Percentiles rank a stretch among this genome's conserved stretches.
phyloP scores from a whole-genome alignment of 164 flowering plant genomes.

The Stephania japonica region DNA sequence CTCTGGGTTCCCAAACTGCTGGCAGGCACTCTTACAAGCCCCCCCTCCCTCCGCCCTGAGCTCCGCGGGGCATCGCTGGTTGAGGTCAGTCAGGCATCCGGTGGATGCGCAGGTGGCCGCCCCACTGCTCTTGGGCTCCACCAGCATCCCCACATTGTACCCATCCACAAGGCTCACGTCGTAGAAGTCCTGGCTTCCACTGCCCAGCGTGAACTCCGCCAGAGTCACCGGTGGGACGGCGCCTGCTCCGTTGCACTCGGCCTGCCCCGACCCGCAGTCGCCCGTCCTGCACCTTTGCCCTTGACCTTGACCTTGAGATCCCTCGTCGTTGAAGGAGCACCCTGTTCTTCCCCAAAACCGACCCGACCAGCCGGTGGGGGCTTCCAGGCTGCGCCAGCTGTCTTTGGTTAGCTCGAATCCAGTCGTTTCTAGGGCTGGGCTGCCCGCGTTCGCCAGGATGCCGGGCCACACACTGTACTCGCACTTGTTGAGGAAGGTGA shows the following conservation, averaged over 20 bases:
- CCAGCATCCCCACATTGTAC: conserved; percentile 64
- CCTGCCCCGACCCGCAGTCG: conserved; percentile 50
- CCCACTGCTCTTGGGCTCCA: conserved; percentile 48
- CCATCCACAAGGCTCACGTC: conserved; percentile 93
- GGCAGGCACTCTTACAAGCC: conserved; percentile 88
- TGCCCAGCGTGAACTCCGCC: conserved; percentile 58
- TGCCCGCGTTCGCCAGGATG: conserved; percentile 49
- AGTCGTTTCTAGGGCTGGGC: conserved; percentile 37
- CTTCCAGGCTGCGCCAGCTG: conserved; percentile 16
- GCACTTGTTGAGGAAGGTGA: conserved; percentile 61
- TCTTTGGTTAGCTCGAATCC: conserved; percentile 55
- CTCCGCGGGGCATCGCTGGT: conserved; percentile 63
- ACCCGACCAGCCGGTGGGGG: conserved; percentile 54
- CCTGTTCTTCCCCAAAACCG: conserved; percentile 70
- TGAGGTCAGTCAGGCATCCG: conserved; percentile 61
- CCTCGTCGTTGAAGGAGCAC: conserved; percentile 42
- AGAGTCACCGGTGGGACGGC: conserved; percentile 59
- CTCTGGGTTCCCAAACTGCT: conserved; percentile 70
- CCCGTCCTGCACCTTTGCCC: conserved; percentile 48
- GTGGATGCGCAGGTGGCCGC: conserved; percentile 56
- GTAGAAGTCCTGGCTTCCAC: conserved; percentile 51
- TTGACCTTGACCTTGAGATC: conserved; percentile 35
- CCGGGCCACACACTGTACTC: conserved; percentile 74
- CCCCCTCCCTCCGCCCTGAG: conserved; percentile 42
- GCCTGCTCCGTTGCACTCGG: conserved; percentile 51